Evolutionary conservation across 345 rosid genomes (phyloP), one percentile per base, ranked within the genome.

Genomic region (Camelina neglecta): DNA sequence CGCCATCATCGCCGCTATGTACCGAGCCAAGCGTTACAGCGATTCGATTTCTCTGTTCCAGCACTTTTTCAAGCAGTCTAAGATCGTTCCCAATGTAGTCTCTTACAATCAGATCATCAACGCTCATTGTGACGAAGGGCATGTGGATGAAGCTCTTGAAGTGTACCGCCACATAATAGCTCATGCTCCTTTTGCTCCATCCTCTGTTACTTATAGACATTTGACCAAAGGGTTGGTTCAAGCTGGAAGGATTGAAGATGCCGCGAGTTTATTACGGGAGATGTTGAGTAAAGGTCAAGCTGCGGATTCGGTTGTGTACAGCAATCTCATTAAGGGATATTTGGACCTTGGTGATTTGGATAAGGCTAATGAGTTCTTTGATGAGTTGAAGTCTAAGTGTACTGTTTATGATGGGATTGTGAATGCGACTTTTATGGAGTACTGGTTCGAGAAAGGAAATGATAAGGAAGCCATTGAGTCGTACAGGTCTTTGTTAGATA

Each of bases 281-380:
- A 96, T 93, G 97, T 77, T 96, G 85, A 83, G 77, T 60, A 93
- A 83, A 80, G 98, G 98, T 35, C 92, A 87, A n/a, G 99, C 98
- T 16, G 97, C 99, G 0, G 99, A 93, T 82, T 93, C 99, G 0
- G 51, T 87, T 75, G 98, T 93, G 11, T 96, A 86, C 74, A 93
- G 87, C 41, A 96, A 91, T 70, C 69, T 96, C 76, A 89, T 96
- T 9, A 80, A 75, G 12, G 99, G 96, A 33, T 96, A 81, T 53
- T 78, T 96, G 83, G 88, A 88, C 11, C 71, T 84, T 83, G 99
- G 86, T 33, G 88, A 93, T 60, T 70, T 89, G 74, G 89, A 85
- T 45, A 93, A 87, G 87, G 99, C 99, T 0, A 86, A 88, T 54
- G 98, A 93, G 79, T 83, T 96, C 69, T 96, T 93, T 36, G 90